These are phyloP conservation scores for Lodderomyces beijingensis DNA, from an alignment of 1,139 yeast genomes.

Conservation along the genomic window DNA sequence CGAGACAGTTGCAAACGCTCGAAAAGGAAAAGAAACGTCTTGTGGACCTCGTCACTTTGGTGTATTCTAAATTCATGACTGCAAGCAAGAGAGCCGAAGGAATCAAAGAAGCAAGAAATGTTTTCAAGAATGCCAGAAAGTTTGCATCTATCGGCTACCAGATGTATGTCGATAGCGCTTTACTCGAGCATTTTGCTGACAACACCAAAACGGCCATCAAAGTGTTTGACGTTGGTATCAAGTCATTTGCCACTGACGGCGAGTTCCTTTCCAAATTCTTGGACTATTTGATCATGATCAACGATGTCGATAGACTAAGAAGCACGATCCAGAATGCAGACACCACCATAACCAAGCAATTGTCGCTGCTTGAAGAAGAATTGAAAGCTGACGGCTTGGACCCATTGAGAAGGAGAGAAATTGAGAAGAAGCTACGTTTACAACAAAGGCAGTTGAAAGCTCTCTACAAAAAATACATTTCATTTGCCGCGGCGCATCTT, in stretches of 20 bases:
- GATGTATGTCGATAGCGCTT: constrained; percentile 76
- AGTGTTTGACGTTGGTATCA: constrained; percentile 76
- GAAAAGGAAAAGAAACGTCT: constrained; percentile 15
- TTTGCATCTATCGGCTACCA: constrained; percentile 61
- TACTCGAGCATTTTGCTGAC: constrained; percentile 70
- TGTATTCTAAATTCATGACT: constrained; percentile 56
- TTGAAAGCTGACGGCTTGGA: constrained; percentile 13
- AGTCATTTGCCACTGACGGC: constrained; percentile 46
- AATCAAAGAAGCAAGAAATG: constrained; percentile 66
- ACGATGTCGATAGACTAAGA: constrained; percentile 79
- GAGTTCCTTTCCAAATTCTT: constrained; percentile 67
- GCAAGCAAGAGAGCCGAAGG: constrained; percentile 59
- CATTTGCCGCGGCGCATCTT: constrained; percentile 45
- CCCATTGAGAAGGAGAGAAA: constrained; percentile 21
- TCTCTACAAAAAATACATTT: constrained; percentile 22
- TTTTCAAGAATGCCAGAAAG: constrained; percentile 57
- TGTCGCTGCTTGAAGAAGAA: constrained; percentile 21
- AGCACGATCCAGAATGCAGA: constrained; percentile 67
- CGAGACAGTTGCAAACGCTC: constrained; percentile 9
- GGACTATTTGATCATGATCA: constrained; percentile 63
- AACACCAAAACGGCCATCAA: constrained; percentile 67
- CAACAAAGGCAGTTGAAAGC: constrained; percentile 23
- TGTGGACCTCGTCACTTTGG: constrained; percentile 41
- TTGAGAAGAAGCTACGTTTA: constrained; percentile 20
- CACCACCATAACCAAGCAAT: constrained; percentile 35